Conservation (phyloP, 768 basidiomycete species). For the Gelatoporia subvermispora region DNA sequence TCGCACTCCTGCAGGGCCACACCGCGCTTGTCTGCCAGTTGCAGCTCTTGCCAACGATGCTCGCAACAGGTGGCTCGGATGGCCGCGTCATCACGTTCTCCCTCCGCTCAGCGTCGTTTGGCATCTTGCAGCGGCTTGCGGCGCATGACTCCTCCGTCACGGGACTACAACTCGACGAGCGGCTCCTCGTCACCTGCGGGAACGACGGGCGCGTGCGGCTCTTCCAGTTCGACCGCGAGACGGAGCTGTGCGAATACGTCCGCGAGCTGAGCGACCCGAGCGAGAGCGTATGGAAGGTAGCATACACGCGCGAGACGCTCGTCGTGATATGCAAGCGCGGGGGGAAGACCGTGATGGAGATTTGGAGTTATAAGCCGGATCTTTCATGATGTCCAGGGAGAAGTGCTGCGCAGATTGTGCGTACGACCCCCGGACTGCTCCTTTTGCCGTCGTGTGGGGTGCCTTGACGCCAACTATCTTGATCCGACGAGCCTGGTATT, state of each 20-base stretch:
- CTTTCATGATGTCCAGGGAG: neutral
- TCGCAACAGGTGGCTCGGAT: conserved; percentile 85
- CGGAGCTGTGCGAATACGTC: conserved; percentile 44
- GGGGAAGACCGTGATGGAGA: conserved; percentile 83
- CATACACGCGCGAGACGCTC: conserved; percentile 64
- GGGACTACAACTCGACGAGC: conserved; percentile 78
- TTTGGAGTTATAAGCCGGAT: conserved; percentile 68
- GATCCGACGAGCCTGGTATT: too few species aligned
- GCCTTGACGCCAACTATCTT: too few species aligned
- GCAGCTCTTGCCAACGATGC: conserved; percentile 63
- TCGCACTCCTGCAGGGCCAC: conserved; percentile 86
- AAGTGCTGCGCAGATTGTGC: too few species aligned
- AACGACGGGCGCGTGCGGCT: conserved; percentile 81
- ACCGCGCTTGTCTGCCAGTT: conserved; percentile 90
- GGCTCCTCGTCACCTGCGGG: conserved; percentile 79
- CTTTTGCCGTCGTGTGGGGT: too few species aligned
- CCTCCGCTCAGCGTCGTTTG: conserved; percentile 38
- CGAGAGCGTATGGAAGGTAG: conserved; percentile 87
- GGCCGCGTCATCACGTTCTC: conserved; percentile 78
- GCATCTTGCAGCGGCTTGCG: conserved; percentile 56
- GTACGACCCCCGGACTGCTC: too few species aligned
- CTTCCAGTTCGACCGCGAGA: conserved; percentile 45
- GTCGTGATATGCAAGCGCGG: conserved; percentile 78
- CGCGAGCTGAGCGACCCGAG: conserved; percentile 74
- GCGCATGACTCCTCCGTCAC: conserved; percentile 90